Evolutionary conservation across 108 stramenopile species (phyloP).

Genomic region (Conticribra weissflogii): DNA sequence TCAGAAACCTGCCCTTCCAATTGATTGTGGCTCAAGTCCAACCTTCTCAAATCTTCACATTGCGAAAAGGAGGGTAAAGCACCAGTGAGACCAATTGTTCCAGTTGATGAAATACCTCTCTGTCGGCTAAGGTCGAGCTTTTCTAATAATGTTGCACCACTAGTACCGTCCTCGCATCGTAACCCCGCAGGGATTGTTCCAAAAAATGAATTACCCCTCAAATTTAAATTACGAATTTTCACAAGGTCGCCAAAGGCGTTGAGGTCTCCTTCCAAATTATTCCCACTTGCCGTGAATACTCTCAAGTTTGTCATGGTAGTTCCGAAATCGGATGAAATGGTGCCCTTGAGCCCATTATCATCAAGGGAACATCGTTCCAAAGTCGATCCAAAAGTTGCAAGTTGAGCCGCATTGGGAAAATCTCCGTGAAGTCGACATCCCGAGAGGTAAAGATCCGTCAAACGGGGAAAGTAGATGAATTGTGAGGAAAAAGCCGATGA

Average conservation of each 20-base stretch:
- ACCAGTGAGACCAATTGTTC: slow-evolving; percentile 26
- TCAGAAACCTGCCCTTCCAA: slow-evolving; percentile 8
- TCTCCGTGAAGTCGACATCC: slow-evolving; percentile 4
- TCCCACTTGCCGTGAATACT: slow-evolving; percentile 12
- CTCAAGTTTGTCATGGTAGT: slow-evolving; percentile 17
- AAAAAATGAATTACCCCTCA: slow-evolving; percentile 17
- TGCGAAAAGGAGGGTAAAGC: slow-evolving; percentile 32
- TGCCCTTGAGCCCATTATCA: slow-evolving; percentile 15
- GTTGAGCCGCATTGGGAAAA: no score
- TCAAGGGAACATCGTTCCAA: slow-evolving; percentile 20
- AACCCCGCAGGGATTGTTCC: slow-evolving; percentile 15
- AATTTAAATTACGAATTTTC: slow-evolving; percentile 21
- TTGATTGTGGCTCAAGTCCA: slow-evolving; percentile 25
- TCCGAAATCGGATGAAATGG: neutral
- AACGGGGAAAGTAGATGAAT: neutral
- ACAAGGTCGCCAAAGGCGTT: neutral
- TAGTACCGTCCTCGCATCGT: slow-evolving; percentile 6
- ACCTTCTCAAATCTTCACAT: slow-evolving; percentile 25
- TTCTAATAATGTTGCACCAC: slow-evolving; percentile 13
- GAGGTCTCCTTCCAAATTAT: slow-evolving; percentile 11
- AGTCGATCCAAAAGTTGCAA: slow-evolving; percentile 10
- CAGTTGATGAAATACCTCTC: neutral
- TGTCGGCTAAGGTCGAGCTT: slow-evolving; percentile 17
- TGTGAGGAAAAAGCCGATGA: neutral
- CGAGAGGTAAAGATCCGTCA: slow-evolving; percentile 22